These are phyloP conservation scores for Vaccinium myrtillus DNA, from an alignment of 148 eudicot species.

Conservation along the genomic window DNA sequence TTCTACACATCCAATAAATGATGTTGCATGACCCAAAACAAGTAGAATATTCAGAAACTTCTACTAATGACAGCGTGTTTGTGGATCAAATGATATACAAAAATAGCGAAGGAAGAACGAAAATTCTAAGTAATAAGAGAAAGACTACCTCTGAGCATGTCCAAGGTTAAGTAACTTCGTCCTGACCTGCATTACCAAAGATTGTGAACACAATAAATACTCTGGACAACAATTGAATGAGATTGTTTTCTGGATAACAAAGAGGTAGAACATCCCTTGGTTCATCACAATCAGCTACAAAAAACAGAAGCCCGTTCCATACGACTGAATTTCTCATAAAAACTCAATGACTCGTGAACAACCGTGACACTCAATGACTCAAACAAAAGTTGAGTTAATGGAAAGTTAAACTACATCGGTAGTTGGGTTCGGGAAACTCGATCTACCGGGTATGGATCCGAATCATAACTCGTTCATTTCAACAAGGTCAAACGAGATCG, in stretches of 20 bases:
- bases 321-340: background rate
- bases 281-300: background rate
- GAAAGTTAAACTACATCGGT: background rate
- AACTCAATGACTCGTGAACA: background rate
- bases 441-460: no score
- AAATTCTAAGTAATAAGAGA: background rate
- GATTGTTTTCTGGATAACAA: background rate
- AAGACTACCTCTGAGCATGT: constrained; percentile 72
- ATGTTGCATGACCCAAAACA: background rate
- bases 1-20: background rate
- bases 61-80: background rate
- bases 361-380: background rate
- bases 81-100: background rate
- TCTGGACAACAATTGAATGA: no score
- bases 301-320: background rate
- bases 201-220: constrained; percentile 10
- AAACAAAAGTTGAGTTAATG: background rate
- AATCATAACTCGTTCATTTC: no score
- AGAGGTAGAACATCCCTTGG: background rate
- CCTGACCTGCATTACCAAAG: constrained; percentile 63
- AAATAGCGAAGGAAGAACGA: constrained; percentile 1
- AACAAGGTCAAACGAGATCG: no score
- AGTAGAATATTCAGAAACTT: constrained; percentile 6
- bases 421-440: background rate
- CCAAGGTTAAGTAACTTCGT: constrained; percentile 68